Base-by-base conservation (phyloP, 495 filamentous ascomycete species). In the Podospora bellae-mahoneyi region DNA sequence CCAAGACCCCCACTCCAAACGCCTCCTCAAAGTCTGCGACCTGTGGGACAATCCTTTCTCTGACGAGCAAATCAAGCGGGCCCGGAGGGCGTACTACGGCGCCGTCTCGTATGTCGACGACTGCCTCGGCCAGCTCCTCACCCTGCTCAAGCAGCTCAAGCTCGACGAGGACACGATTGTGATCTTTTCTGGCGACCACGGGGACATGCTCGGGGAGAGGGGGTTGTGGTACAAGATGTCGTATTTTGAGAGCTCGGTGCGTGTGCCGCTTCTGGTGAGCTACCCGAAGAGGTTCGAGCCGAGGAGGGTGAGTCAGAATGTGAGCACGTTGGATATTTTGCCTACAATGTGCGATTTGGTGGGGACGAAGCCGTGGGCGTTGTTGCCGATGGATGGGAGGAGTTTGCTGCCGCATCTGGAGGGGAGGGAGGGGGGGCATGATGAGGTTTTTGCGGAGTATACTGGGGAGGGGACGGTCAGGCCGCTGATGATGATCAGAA, bases 221-320 rank as follows among this genome's bases (percentile, higher is more conserved):
- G 90, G 90, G 0, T 78, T 97, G 53, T 97, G 92, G 92, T 97
- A 96, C 83, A 96, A 96, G 83, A 96, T 96, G 92, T 89, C 83
- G 69, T 96, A 92, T 83, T 94, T 90, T 72, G 92, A 96, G 82
- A 86, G 87, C 32, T 93, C 91, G 6, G 90, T 89, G 32, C 89
- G 92, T 7, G 92, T 97, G 6, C 92, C 92, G 3, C 85, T 97
- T 67, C 80, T 97, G 64, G 81, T 95, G 68, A 88, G 89, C 67
- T 84, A 91, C 65, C 92, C 92, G 5, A 80, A 86, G 67, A 79
- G 75, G 30, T 93, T 92, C 74, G 69, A 78, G 1, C 85, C 92
- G n/a, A 89, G 85, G 73, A 85, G 86, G 18, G 87, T 97, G 28
- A 78, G 81, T 9, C 78, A 91, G 74, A 93, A 92, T 67, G 92